phyloP scores from a whole-genome alignment of 2,329 filamentous ascomycete species.

The Trichoderma sp. region DNA sequence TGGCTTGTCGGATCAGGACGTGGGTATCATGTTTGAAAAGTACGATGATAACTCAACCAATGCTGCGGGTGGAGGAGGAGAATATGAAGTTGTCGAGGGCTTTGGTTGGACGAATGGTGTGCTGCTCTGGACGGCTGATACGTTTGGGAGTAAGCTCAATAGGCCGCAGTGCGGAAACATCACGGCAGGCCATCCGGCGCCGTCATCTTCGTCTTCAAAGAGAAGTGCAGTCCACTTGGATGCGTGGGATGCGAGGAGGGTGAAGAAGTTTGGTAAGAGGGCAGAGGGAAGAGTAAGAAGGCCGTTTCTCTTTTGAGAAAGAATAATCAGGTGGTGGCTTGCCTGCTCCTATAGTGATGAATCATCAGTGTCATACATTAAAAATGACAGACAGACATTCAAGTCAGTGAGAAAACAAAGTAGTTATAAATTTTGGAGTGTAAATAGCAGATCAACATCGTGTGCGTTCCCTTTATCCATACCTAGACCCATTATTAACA shows the following conservation, averaged over 20 bases:
- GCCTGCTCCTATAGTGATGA: neutral
- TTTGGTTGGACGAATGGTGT: slow-evolving; percentile 75
- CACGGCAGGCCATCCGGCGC: slow-evolving; percentile 45
- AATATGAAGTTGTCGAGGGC: slow-evolving; percentile 71
- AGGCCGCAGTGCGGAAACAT: slow-evolving; percentile 61
- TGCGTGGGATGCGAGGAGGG: slow-evolving; percentile 50
- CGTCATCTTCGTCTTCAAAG: slow-evolving; percentile 35
- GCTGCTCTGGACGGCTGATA: slow-evolving; percentile 67
- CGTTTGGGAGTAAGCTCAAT: slow-evolving; percentile 59
- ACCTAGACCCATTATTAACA: neutral
- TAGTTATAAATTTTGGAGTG: neutral
- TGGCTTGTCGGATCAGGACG: slow-evolving; percentile 48
- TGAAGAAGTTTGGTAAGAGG: slow-evolving; percentile 51
- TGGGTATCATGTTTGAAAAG: slow-evolving; percentile 72
- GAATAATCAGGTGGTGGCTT: neutral
- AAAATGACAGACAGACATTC: neutral
- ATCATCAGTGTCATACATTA: neutral
- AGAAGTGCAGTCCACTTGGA: slow-evolving; percentile 53
- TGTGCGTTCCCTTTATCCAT: neutral
- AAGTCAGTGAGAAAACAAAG: neutral
- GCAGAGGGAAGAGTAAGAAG: neutral
- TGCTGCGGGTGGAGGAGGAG: slow-evolving; percentile 65
- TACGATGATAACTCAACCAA: slow-evolving; percentile 65
- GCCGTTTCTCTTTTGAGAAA: neutral
- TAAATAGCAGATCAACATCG: neutral